Evolutionary conservation across 805 yeast genomes (phyloP).

Genomic region (Torulaspora delbrueckii): DNA sequence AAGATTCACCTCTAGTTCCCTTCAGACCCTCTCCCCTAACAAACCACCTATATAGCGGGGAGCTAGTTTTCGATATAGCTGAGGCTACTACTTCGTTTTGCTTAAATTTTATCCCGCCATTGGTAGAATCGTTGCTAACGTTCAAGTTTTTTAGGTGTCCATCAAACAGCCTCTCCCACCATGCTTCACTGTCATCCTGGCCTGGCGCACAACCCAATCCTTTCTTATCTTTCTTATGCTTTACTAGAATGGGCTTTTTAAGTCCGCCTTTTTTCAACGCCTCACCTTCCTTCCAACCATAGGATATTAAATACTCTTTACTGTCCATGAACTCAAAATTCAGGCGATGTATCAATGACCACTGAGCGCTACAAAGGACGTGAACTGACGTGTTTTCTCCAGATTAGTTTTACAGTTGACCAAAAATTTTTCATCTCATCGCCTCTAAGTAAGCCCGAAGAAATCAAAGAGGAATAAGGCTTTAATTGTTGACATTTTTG

Average conservation of each 20-base stretch:
- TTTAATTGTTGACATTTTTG: background rate
- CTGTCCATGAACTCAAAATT: slow-evolving; percentile 57
- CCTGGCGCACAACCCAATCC: slow-evolving; percentile 77
- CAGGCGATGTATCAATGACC: background rate
- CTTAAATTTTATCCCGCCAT: slow-evolving; percentile 45
- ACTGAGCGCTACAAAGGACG: background rate
- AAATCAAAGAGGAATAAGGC: background rate
- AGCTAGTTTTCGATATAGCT: slow-evolving; percentile 46
- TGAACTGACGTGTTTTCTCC: background rate
- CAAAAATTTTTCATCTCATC: slow-evolving; percentile 11
- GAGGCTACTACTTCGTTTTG: slow-evolving; percentile 47
- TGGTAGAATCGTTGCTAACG: slow-evolving; percentile 38
- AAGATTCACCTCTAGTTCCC: slow-evolving; percentile 57
- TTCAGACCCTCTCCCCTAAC: slow-evolving; percentile 79
- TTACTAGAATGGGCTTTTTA: slow-evolving; percentile 78
- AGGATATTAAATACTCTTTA: slow-evolving; percentile 61
- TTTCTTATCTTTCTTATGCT: slow-evolving; percentile 83
- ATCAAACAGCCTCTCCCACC: slow-evolving; percentile 97
- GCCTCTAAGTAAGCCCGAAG: slow-evolving; percentile 1
- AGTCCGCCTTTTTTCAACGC: slow-evolving; percentile 77
- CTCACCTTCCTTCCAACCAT: slow-evolving; percentile 92
- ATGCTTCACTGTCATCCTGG: slow-evolving; percentile 70
- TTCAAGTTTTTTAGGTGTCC: slow-evolving; percentile 81
- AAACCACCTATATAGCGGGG: slow-evolving; percentile 81
- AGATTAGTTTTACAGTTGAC: background rate